These are phyloP conservation scores for Paraconiothyrium sp. DNA, from an alignment of 2,329 filamentous ascomycete genomes.

Conservation along the genomic window DNA sequence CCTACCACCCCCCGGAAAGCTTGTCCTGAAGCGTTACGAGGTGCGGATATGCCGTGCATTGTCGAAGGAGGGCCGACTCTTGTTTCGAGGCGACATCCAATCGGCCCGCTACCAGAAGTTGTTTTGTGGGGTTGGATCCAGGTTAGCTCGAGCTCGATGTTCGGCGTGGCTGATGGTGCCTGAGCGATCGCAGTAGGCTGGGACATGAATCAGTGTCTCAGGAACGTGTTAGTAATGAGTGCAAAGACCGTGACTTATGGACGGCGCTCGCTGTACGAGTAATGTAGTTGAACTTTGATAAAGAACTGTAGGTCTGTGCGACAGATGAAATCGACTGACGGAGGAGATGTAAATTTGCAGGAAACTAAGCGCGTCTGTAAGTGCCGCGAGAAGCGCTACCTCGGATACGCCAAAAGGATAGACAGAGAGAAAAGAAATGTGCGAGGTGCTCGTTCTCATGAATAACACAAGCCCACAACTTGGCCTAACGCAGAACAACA, in stretches of 20 bases:
- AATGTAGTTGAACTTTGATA: neutral
- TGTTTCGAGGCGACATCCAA: neutral
- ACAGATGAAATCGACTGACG: neutral
- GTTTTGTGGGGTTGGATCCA: neutral
- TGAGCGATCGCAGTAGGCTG: neutral
- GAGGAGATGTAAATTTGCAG: no score
- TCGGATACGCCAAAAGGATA: neutral
- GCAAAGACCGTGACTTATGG: neutral
- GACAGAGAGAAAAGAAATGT: neutral
- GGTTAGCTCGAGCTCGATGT: neutral
- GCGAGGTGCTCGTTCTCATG: no score
- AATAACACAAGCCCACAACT: no score
- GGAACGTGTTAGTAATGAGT: neutral
- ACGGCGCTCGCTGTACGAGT: neutral
- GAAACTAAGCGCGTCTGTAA: neutral
- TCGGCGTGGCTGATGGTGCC: neutral
- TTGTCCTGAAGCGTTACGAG: neutral
- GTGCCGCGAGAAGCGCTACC: neutral
- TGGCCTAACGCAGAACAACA: no score
- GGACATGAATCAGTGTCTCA: neutral
- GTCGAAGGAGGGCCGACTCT: neutral
- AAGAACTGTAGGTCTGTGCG: neutral
- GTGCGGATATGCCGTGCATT: neutral
- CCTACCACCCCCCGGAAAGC: neutral
- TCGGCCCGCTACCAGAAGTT: neutral